These are phyloP conservation scores for Sclerotinia trifoliorum DNA, from an alignment of 2,329 filamentous ascomycete species.

Conservation along the genomic window DNA sequence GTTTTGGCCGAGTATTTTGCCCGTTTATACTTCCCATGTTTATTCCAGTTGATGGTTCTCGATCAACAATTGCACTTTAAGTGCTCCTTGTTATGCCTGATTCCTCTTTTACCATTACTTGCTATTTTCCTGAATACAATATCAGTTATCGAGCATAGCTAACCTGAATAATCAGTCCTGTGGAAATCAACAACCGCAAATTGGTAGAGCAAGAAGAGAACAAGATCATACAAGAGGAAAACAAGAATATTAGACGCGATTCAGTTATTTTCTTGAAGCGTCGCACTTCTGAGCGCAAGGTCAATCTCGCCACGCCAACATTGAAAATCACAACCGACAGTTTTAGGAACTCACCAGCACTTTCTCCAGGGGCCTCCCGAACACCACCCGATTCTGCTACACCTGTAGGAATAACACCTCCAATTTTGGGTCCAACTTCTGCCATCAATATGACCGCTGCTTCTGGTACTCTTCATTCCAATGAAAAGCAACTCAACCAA, in stretches of 20 bases:
- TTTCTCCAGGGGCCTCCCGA: neutral
- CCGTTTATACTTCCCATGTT: neutral
- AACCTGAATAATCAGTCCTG: neutral
- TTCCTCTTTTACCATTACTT: neutral
- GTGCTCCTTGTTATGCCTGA: no score
- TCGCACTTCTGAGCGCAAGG: slow-evolving; percentile 13
- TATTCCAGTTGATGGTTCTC: neutral
- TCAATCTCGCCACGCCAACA: neutral
- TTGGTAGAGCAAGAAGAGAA: slow-evolving; percentile 16
- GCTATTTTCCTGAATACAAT: neutral
- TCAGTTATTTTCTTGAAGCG: slow-evolving; percentile 3
- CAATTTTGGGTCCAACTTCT: neutral
- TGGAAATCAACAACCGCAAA: slow-evolving; percentile 1
- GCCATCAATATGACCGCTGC: neutral
- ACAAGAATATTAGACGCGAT: slow-evolving; percentile 15
- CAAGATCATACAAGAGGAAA: slow-evolving; percentile 11
- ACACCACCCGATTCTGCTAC: neutral
- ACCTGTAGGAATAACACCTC: neutral
- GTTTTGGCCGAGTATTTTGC: neutral
- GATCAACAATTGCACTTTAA: neutral
- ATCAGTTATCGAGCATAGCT: neutral
- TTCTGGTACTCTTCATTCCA: neutral
- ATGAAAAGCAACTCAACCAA: neutral
- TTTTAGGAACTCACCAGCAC: neutral
- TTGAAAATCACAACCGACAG: slow-evolving; percentile 5